Evolutionary conservation across 768 basidiomycete species (phyloP).

Genomic region (Mycena chlorophos): DNA sequence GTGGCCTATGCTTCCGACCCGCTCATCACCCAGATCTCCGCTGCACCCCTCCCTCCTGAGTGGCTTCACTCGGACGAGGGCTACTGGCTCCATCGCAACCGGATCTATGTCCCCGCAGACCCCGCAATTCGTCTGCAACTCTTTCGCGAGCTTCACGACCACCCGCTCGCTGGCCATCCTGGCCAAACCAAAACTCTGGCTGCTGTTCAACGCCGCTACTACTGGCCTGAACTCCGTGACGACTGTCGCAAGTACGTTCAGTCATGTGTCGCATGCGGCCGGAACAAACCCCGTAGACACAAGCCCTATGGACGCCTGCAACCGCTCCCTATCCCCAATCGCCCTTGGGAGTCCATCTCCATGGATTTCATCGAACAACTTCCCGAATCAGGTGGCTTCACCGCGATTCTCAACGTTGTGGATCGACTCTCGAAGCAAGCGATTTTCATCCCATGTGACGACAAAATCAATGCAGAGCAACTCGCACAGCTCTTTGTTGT

Average conservation of each 20-base stretch:
- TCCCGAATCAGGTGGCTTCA: slow-evolving; percentile 36
- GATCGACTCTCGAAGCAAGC: slow-evolving; percentile 24
- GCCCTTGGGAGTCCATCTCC: slow-evolving; percentile 39
- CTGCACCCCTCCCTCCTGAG: background rate
- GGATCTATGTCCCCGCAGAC: slow-evolving; percentile 32
- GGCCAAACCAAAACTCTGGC: slow-evolving; percentile 36
- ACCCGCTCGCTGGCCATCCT: slow-evolving; percentile 38
- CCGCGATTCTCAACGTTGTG: slow-evolving; percentile 39
- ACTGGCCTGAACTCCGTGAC: slow-evolving; percentile 37
- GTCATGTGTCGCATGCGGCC: slow-evolving; percentile 37
- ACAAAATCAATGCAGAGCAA: slow-evolving; percentile 29
- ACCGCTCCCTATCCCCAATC: slow-evolving; percentile 35
- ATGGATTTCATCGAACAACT: slow-evolving; percentile 48
- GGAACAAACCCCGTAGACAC: slow-evolving; percentile 34
- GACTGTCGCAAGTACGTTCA: slow-evolving; percentile 30
- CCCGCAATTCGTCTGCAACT: slow-evolving; percentile 29
- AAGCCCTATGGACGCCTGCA: slow-evolving; percentile 38
- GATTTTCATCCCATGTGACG: slow-evolving; percentile 38
- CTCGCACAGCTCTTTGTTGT: slow-evolving; percentile 38
- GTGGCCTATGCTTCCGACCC: background rate
- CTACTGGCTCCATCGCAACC: background rate
- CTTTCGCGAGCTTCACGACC: slow-evolving; percentile 35
- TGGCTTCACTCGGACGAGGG: background rate
- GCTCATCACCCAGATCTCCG: background rate
- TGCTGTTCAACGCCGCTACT: slow-evolving; percentile 37